Base-by-base conservation (phyloP, 805 yeast genomes). In the Kodamaea sagamina region DNA sequence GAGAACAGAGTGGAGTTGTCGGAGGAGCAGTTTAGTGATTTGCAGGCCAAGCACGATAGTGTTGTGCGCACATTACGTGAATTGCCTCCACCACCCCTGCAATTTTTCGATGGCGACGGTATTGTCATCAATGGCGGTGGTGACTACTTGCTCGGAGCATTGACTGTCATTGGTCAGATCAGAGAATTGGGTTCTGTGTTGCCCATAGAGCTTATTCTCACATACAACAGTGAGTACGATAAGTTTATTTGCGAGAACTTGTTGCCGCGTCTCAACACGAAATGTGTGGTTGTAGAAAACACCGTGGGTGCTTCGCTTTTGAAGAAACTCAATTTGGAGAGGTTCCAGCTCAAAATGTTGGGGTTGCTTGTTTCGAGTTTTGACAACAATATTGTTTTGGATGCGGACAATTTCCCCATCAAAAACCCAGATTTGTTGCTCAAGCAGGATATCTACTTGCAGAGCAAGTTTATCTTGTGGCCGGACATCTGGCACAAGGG, bases 401-500 rank as follows among this genome's bases (percentile, higher is more conserved):
- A 68, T 49, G 72, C 74, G 5, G 73, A 67, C 55, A 67, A 66
- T 50, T 47, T 68, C 22, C 69, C 68, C 4, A 45, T 62, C 24
- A 54, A 53, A 40, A 68, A 68, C 50, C 71, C 71, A 2, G 74
- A 68, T 51, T 32, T 47, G 10, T 54, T 66, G 22, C 63, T 68
- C 46, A 53, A 44, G n/a, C 65, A 61, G 45, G 61, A 63, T 27
- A 71, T 71, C 5, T 68, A 62, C 45, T 47, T 45, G 13, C 46
- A 47, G 25, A 51, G 53, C 19, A 58, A 58, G 39, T 51, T 67
- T 41, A 58, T 68, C 12, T 26, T 67, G 25, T 68, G 74, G 74
- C 74, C 73, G 2, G 73, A 68, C 52, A 55, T 67, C 36, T 68
- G 74, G 74, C 58, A 70, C 51, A 55, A 71, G 49, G 58, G 66